Base-by-base conservation (phyloP, 1,139 yeast genomes). In the Kodamaea sp. region DNA sequence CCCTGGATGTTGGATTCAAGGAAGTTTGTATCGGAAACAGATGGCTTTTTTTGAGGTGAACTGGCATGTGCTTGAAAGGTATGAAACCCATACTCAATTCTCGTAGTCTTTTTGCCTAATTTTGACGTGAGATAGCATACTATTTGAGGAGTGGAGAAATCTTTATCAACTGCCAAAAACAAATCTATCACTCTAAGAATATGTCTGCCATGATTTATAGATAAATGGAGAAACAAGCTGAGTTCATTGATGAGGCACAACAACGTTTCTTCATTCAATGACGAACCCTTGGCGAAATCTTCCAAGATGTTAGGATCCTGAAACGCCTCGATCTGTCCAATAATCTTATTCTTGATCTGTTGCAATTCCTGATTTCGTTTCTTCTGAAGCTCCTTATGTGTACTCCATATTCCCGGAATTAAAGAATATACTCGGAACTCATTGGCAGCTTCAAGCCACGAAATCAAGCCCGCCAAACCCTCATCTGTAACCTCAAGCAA, bases 371-470 rank as follows among this genome's bases (percentile, higher is more conserved):
- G 43, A n/a, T 53, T 44, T 23, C 44, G 36, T 20, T 48, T 47
- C 29, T 43, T 29, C 32, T 56, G 64, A n/a, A 36, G 40, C 12
- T 32, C 31, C 7, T 22, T 30, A 38, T 55, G 57, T 4, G 24
- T 28, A 1, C 36, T 28, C 29, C 43, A 37, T 11, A 31, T 19
- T 1, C 46, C 38, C 2, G 59, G 59, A 15, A 53, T 34, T 4
- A 47, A 24, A 2, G 61, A 29, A 37, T 53, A 58, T 10, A 46
- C 24, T 28, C 70, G 44, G 39, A 50, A 65, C 2, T 48, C 44
- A 38, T 65, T 65, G 3, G 70, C 67, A 26, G 55, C 53, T 4
- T 34, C 38, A 2, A 64, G 25, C 71, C 71, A 65, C 11, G 46
- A 43, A 10, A 46, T 34, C 1, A 55, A 34, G 0, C 45, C 43